Evolutionary conservation across 345 rosid species (phyloP), one percentile per base, ranked within the genome.

Genomic region (Populus deltoides): DNA sequence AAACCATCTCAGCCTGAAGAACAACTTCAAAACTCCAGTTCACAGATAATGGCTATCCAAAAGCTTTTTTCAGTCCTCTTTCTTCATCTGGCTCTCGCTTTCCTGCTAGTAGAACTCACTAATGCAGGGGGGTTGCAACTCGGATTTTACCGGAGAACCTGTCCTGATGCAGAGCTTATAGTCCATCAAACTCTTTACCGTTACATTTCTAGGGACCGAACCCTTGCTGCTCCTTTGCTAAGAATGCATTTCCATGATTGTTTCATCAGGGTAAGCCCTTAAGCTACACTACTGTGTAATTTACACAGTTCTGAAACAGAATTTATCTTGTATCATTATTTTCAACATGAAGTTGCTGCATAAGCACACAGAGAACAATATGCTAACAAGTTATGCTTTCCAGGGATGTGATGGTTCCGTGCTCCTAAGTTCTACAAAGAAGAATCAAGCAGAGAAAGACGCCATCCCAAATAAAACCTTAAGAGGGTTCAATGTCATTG

Each of bases 331-430:
- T 15, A 53, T 20, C 61, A 39, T 39, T 7, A 7, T 8, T 39
- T 39, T 39, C 8, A 39, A 39, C 43, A 39, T 39, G 1, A 3
- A 22, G 0, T 27, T 15, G 22, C 55, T 49, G 55, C 55, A 0
- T 16, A 49, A 49, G 55, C 55, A 6, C 6, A 49, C 22, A 0
- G 16, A 1, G 22, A 49, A 15, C 15, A 47, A 70, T 11, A 41
- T 24, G 5, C 61, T 75, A 43, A 61, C 77, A 62, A 24, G 33
- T 75, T 13, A 0, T 35, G 35, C 7, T 73, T 68, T 25, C 73
- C 73, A 87, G 92, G 92, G 92, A 70, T 89, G 92, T 79, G 92
- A 89, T 70, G 92, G 78, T 31, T 89, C 92, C 2, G 65, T 89
- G 76, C 90, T 89, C 4, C 39, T 89, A 53, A 84, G 81, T 65